Evolutionary conservation across 2,329 filamentous ascomycete genomes (phyloP).

Genomic region (Dactylellina sp.): DNA sequence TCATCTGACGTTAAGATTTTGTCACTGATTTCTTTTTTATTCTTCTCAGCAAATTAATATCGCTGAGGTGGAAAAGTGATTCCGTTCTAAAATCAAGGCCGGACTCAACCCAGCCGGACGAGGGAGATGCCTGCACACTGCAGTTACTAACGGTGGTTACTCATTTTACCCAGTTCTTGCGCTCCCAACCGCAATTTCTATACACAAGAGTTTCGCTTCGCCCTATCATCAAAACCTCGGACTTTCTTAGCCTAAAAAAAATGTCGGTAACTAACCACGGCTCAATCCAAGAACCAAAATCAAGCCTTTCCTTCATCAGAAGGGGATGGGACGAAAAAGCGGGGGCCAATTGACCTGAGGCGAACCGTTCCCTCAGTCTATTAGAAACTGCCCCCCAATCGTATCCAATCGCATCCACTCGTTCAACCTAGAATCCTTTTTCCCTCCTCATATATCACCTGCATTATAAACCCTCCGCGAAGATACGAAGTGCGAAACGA

Average conservation of each 20-base stretch:
- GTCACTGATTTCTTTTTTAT: slow-evolving; percentile 14
- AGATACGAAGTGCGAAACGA: slow-evolving; percentile 29
- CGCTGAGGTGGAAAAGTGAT: background rate
- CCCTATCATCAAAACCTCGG: background rate
- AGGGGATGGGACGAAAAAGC: slow-evolving; percentile 38
- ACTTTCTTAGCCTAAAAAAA: slow-evolving; percentile 28
- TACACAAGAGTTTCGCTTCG: background rate
- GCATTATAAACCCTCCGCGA: slow-evolving; percentile 27
- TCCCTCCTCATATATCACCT: slow-evolving; percentile 23
- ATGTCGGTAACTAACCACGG: slow-evolving; percentile 33
- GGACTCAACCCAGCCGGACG: slow-evolving; percentile 27
- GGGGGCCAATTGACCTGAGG: slow-evolving; percentile 25
- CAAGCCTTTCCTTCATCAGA: slow-evolving; percentile 5
- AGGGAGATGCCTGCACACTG: slow-evolving; percentile 38
- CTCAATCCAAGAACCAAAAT: slow-evolving; percentile 18
- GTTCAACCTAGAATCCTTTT: slow-evolving; percentile 1
- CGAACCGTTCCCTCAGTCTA: background rate
- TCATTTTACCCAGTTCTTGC: slow-evolving; percentile 19
- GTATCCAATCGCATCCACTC: slow-evolving; percentile 19
- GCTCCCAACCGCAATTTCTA: slow-evolving; percentile 15
- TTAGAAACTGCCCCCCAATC: slow-evolving; percentile 4
- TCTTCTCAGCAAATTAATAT: background rate
- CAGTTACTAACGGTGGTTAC: background rate
- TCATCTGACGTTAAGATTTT: slow-evolving; percentile 40
- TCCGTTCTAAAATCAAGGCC: slow-evolving; percentile 30